Percentiles rank a stretch among this genome's conserved stretches.
Evolutionary conservation across 139 green algal genomes (phyloP).

Genomic region (Ostreobium quekettii): DNA sequence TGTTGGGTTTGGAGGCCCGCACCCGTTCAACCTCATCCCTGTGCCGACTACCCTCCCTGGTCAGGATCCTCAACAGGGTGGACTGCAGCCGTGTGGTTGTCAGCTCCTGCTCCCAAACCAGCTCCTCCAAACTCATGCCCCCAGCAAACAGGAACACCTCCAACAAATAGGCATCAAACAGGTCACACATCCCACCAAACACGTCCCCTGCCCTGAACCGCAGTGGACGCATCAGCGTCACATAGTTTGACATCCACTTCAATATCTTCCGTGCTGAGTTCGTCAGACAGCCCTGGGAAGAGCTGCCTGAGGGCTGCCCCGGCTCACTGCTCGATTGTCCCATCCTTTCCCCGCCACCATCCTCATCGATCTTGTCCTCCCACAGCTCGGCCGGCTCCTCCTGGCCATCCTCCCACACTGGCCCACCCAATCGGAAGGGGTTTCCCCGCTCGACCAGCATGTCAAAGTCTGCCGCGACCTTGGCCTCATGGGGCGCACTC

Average conservation of each 20-base stretch:
- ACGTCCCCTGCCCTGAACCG: slow-evolving; percentile 10
- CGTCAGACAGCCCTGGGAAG: slow-evolving; percentile 21
- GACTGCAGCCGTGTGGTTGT: slow-evolving; percentile 20
- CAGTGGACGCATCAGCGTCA: slow-evolving; percentile 25
- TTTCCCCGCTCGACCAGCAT: slow-evolving; percentile 36
- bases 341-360: slow-evolving; percentile 11
- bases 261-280: slow-evolving; percentile 31
- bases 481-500: neutral
- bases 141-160: slow-evolving; percentile 43
- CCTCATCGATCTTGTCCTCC: slow-evolving; percentile 14
- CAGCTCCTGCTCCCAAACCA: slow-evolving; percentile 32
- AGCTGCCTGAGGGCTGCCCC: neutral
- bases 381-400: slow-evolving; percentile 15
- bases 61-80: slow-evolving; percentile 26
- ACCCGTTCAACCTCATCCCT: slow-evolving; percentile 15
- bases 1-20: slow-evolving; percentile 4
- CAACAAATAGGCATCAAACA: slow-evolving; percentile 50
- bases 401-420: neutral
- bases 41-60: slow-evolving; percentile 3
- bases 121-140: slow-evolving; percentile 28
- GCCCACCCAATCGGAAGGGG: slow-evolving; percentile 23
- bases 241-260: slow-evolving; percentile 35
- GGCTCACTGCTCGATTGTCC: neutral
- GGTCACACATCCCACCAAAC: slow-evolving; percentile 32
- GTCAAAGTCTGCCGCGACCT: slow-evolving; percentile 24